Evolutionary conservation across 2,329 filamentous ascomycete species (phyloP).

Genomic region (Sporothrix protearum): DNA sequence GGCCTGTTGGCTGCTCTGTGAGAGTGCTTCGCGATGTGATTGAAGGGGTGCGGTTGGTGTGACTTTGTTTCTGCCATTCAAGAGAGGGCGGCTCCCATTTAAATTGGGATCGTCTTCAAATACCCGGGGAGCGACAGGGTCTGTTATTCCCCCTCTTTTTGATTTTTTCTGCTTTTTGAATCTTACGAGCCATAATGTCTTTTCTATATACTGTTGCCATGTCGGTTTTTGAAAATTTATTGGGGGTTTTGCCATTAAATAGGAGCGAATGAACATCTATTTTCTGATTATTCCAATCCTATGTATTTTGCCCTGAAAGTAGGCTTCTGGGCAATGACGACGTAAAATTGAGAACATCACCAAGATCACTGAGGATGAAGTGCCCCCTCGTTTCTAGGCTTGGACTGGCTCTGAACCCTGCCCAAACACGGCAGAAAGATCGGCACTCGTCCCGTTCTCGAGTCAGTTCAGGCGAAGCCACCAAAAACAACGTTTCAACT

Average conservation of each 20-base stretch:
- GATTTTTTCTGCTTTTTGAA: neutral
- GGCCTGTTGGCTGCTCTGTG: slow-evolving; percentile 23
- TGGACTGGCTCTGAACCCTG: neutral
- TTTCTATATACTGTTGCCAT: neutral
- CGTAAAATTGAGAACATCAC: neutral
- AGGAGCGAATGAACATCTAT: neutral
- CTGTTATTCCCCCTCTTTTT: neutral
- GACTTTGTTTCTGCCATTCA: neutral
- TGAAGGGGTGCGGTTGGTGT: neutral
- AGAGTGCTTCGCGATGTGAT: neutral
- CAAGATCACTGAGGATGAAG: neutral
- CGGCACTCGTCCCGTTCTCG: neutral
- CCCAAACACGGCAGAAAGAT: neutral
- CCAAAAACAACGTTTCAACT: neutral
- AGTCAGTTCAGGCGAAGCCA: neutral
- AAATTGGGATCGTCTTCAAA: slow-evolving; percentile 7
- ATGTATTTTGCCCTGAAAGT: neutral
- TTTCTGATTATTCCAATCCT: neutral
- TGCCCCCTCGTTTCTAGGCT: neutral
- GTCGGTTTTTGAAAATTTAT: neutral
- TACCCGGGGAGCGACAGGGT: neutral
- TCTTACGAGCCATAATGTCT: slow-evolving; percentile 8
- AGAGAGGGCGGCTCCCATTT: neutral
- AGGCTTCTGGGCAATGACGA: too few species aligned
- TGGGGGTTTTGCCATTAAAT: neutral